A percentile compares a stretch with the other conserved stretches of the same genome.
phyloP scores from a whole-genome alignment of 306 rosid species.

The Spatholobus suberectus region DNA sequence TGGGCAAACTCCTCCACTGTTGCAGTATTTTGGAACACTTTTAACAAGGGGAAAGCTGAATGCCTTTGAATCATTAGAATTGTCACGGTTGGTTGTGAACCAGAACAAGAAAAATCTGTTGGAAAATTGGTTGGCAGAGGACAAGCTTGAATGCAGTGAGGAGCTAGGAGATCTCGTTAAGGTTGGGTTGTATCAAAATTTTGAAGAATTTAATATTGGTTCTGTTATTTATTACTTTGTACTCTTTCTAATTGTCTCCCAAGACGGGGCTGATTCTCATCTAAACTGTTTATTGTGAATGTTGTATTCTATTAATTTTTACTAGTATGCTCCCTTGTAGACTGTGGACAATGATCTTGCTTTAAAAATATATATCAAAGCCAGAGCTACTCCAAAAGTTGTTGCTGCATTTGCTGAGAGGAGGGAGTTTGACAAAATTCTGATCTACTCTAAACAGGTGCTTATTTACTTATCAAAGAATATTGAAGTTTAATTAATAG shows the following conservation, averaged over 20 bases:
- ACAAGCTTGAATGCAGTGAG: slow-evolving; percentile 99
- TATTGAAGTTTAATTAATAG: slow-evolving; percentile 30
- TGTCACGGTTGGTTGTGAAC: slow-evolving; percentile 97
- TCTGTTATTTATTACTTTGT: slow-evolving; percentile 19
- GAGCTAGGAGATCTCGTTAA: slow-evolving; percentile 98
- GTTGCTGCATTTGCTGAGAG: slow-evolving; percentile 99
- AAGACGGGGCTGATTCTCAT: background rate
- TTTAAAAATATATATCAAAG: slow-evolving; percentile 94
- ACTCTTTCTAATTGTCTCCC: slow-evolving; percentile 15
- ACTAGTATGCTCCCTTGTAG: slow-evolving; percentile 48
- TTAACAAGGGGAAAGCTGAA: slow-evolving; percentile 92
- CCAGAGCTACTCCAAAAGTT: slow-evolving; percentile 98
- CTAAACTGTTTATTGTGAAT: slow-evolving; percentile 13
- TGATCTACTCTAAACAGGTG: slow-evolving; percentile 98
- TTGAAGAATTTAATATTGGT: slow-evolving; percentile 18
- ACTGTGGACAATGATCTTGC: slow-evolving; percentile 98
- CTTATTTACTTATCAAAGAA: slow-evolving; percentile 27
- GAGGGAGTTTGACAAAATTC: slow-evolving; percentile 97
- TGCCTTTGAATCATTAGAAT: slow-evolving; percentile 90
- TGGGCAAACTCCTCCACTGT: slow-evolving; percentile 98
- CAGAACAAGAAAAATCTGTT: slow-evolving; percentile 98
- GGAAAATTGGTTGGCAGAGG: slow-evolving; percentile 99
- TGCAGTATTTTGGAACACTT: slow-evolving; percentile 99
- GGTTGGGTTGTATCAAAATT: slow-evolving; percentile 58
- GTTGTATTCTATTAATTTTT: slow-evolving; percentile 34